These are phyloP conservation scores for Aspergillus egyptiacus DNA, from an alignment of 495 filamentous ascomycete species.

Conservation along the genomic window DNA sequence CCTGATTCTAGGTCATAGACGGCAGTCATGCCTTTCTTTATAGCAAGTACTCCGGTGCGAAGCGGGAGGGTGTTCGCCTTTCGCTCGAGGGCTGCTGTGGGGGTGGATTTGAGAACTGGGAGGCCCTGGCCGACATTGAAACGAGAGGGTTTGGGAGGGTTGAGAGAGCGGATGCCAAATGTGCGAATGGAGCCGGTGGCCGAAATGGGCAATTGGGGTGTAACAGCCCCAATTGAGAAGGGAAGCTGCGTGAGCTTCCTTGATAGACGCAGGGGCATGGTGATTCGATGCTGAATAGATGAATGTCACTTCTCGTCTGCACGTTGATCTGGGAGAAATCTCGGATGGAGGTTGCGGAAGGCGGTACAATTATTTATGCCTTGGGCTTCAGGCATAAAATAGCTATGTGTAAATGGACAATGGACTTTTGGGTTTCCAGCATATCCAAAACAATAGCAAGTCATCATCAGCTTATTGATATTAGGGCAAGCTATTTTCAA, in stretches of 20 bases:
- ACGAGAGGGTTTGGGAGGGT: constrained; percentile 39
- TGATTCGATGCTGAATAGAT: constrained; percentile 11
- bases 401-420: neutral
- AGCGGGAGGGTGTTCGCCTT: constrained; percentile 69
- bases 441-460: no score
- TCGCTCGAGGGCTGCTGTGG: constrained; percentile 73
- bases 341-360: constrained; percentile 7
- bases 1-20: constrained; percentile 73
- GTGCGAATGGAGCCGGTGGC: constrained; percentile 23
- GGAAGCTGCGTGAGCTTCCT: constrained; percentile 33
- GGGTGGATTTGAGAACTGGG: constrained; percentile 59
- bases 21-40: constrained; percentile 94
- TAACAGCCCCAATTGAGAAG: constrained; percentile 17
- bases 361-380: constrained; percentile 9
- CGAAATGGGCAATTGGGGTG: constrained; percentile 15
- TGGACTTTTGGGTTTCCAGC: no score
- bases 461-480: no score
- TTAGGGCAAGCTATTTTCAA: no score
- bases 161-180: constrained; percentile 48
- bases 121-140: constrained; percentile 43
- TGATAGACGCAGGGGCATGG: constrained; percentile 35
- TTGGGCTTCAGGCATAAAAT: neutral
- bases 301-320: constrained; percentile 13
- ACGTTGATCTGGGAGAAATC: constrained; percentile 18
- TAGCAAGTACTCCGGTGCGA: constrained; percentile 73